Percentiles rank a stretch among this genome's conserved stretches.
These are phyloP conservation scores for Chlamydomonas incerta DNA, from an alignment of 139 green algal species.

Conservation along the genomic window DNA sequence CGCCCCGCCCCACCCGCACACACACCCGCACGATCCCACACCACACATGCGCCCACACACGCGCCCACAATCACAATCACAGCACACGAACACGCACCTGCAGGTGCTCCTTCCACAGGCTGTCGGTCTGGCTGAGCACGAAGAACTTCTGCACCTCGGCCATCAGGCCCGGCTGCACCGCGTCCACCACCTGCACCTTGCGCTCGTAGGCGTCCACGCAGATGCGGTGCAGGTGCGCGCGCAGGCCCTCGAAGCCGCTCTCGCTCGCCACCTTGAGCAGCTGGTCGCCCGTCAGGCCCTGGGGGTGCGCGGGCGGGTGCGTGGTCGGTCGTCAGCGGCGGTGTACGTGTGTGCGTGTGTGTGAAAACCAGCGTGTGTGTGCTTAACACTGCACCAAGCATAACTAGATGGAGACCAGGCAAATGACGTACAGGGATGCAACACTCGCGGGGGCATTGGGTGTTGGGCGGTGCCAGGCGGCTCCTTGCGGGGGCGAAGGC, in stretches of 20 bases:
- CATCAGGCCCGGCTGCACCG: conserved; percentile 85
- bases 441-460: too few relatives aligned
- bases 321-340: too few relatives aligned
- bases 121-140: conserved; percentile 95
- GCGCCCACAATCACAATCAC: too few relatives aligned
- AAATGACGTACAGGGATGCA: too few relatives aligned
- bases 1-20: too few relatives aligned
- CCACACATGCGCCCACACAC: background rate
- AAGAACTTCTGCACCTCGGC: conserved; percentile 94
- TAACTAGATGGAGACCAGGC: too few relatives aligned
- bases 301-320: background rate
- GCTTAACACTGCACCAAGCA: too few relatives aligned
- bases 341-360: too few relatives aligned
- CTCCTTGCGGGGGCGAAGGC: too few relatives aligned
- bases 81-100: conserved; percentile 63
- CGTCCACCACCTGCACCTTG: conserved; percentile 85
- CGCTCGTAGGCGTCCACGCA: conserved; percentile 79
- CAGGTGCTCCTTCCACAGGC: conserved; percentile 98
- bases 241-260: conserved; percentile 81
- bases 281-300: conserved; percentile 23
- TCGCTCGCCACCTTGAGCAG: conserved; percentile 5
- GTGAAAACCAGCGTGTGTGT: too few relatives aligned
- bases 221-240: conserved; percentile 71
- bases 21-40: too few relatives aligned
- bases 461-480: too few relatives aligned